Evolutionary conservation across 768 basidiomycete genomes (phyloP), one percentile per base, ranked within the genome.

Genomic region (Auricularia cornea): DNA sequence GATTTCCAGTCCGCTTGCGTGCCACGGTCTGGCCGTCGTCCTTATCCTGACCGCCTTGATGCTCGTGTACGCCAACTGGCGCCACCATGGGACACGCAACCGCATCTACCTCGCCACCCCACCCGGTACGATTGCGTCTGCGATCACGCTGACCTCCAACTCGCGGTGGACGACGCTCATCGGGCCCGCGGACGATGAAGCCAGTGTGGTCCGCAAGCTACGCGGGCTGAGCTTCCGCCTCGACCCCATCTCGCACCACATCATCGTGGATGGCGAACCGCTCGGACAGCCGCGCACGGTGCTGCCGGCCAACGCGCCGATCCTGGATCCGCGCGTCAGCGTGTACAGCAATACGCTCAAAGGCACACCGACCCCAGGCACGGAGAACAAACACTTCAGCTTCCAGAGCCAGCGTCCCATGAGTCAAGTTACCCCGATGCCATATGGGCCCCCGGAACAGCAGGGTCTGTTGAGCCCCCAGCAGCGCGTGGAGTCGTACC

Each of bases 111-210:
- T 89, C 11, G 77, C 83, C 1, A 75, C 80, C 29, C 79, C 79
- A 16, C 87, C 87, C 0, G 86, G 86, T 20, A 83, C 79, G 57
- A 84, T 89, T 62, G 87, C 83, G 59, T 72, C 80, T 11, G 75
- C 82, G 33, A 74, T 83, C 10, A 79, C 86, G 3, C 75, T 86
- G 62, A 85, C 86, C 2, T 75, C 83, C 0, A 82, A 78, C 10
- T 86, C 85, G 48, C 85, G 85, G 16, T 86, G 85, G 62, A 86
- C 84, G 26, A 79, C 84, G 44, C 76, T 85, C 14, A 72, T 88
- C n/a, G 68, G 80, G 12, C 86, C 87, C 1, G 85, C 83, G 64
- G 85, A 88, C 70, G 72, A 82, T 62, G 74, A 78, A 44, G 52
- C 62, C 30, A 73, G 74, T 3, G 73, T 88, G 33, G 75, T 77